phyloP scores from a whole-genome alignment of 768 basidiomycete genomes.

The Lactarius hatsudake region DNA sequence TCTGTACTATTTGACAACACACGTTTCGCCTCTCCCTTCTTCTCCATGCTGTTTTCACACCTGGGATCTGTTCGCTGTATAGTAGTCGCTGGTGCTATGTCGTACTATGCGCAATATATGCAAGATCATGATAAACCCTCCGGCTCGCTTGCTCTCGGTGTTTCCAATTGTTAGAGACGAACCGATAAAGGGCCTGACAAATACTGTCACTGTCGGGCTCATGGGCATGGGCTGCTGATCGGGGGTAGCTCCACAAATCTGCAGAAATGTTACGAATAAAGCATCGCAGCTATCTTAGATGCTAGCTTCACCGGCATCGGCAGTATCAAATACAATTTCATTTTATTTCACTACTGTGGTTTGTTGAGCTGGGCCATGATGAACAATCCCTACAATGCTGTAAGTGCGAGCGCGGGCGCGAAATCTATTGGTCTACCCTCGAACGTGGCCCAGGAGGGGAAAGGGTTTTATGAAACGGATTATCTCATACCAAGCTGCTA shows the following conservation, averaged over 20 bases:
- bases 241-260: neutral
- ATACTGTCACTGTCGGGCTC: neutral
- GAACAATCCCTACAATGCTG: slow-evolving; percentile 3
- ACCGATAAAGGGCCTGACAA: neutral
- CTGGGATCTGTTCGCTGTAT: slow-evolving; percentile 6
- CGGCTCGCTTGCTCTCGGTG: neutral
- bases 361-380: neutral
- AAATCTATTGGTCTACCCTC: slow-evolving; percentile 5
- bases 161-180: slow-evolving; percentile 2
- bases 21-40: slow-evolving; percentile 2
- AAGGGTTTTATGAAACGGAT: neutral
- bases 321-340: neutral
- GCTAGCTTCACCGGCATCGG: neutral
- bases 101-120: slow-evolving; percentile 7
- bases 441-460: slow-evolving; percentile 12
- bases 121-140: neutral
- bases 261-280: neutral
- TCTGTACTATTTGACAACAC: slow-evolving; percentile 18
- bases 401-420: neutral
- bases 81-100: slow-evolving; percentile 10
- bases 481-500: neutral
- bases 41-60: slow-evolving; percentile 1
- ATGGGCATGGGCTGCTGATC: neutral
- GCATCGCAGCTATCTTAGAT: neutral
- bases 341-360: neutral